Percentiles rank a stretch among this genome's conserved stretches.
These are phyloP conservation scores for Sodiomyces alkalinus DNA, from an alignment of 2,329 filamentous ascomycete genomes.

Conservation along the genomic window DNA sequence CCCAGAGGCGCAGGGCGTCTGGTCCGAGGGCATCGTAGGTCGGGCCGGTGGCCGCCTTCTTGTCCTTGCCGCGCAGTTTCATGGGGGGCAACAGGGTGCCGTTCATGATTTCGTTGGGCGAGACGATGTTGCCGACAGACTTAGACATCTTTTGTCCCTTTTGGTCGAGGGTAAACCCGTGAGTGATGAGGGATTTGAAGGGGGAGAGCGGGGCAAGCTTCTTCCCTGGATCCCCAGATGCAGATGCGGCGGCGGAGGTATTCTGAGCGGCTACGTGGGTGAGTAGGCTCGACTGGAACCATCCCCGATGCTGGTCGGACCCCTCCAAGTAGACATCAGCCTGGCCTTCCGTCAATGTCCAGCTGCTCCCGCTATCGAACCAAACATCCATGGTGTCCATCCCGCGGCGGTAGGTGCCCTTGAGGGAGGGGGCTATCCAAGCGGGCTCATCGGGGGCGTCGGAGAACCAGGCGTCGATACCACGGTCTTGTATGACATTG, in stretches of 20 bases:
- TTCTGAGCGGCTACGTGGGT: conserved; percentile 59
- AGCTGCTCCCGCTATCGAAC: conserved; percentile 97
- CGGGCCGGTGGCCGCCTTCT: conserved; percentile 13
- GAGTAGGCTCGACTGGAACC: conserved; percentile 94
- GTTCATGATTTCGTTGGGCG: conserved; percentile 70
- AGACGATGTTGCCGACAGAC: conserved; percentile 78
- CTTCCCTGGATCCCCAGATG: too few relatives aligned
- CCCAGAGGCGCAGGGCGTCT: conserved; percentile 83
- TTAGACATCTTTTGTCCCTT: conserved; percentile 98
- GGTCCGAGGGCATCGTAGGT: conserved; percentile 61
- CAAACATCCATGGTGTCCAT: conserved; percentile 98
- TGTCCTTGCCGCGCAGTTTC: conserved; percentile 44
- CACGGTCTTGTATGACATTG: conserved; percentile 56
- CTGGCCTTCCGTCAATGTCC: conserved; percentile 44
- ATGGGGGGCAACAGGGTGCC: conserved; percentile 60
- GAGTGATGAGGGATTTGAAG: conserved; percentile 81
- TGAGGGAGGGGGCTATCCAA: conserved; percentile 59
- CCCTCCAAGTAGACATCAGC: conserved; percentile 91
- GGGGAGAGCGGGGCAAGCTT: conserved; percentile 41
- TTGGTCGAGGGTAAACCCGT: conserved; percentile 85
- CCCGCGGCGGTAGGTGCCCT: conserved; percentile 52
- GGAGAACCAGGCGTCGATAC: conserved; percentile 90
- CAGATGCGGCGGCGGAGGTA: neutral
- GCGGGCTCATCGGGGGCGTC: conserved; percentile 58
- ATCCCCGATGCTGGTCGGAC: conserved; percentile 89